phyloP scores from a whole-genome alignment of 179 eudicot species.

The Heliamphora pulchella region DNA sequence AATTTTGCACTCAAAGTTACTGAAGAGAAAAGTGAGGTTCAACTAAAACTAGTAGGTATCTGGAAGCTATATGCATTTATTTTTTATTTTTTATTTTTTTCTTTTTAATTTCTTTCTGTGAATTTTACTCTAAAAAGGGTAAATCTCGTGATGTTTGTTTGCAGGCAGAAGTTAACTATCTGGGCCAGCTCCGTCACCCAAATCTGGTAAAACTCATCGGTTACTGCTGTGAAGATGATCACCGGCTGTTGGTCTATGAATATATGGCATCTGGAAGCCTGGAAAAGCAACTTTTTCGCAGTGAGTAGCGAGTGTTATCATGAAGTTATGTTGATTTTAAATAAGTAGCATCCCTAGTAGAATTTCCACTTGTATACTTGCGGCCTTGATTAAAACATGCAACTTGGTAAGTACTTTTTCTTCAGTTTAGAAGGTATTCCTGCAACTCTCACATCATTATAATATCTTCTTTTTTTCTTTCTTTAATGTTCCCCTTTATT shows the following conservation, averaged over 20 bases:
- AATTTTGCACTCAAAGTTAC: not conserved
- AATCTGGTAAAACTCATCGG: conserved; percentile 94
- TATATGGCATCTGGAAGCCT: conserved; percentile 93
- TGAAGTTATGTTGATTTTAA: not conserved
- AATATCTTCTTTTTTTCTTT: not conserved
- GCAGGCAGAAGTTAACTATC: conserved; percentile 93
- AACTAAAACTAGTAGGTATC: not conserved
- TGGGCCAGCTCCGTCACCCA: conserved; percentile 86
- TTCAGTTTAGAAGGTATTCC: not conserved
- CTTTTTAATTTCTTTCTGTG: not conserved
- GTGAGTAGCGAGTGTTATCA: conserved; percentile 45
- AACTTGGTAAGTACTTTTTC: not conserved
- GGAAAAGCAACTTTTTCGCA: conserved; percentile 90
- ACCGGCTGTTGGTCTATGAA: conserved; percentile 86
- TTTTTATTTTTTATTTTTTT: too few relatives aligned
- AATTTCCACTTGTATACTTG: not conserved
- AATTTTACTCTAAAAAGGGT: not conserved
- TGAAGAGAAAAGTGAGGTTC: not conserved
- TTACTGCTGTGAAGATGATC: conserved; percentile 96
- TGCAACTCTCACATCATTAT: not conserved
- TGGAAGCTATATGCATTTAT: not conserved
- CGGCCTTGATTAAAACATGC: not conserved
- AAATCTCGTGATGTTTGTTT: conserved; percentile 14
- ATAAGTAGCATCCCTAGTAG: not conserved
- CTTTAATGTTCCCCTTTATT: not conserved